Evolutionary conservation across 1,139 yeast species (phyloP).

Genomic region (Geotrichum phurueaensis): DNA sequence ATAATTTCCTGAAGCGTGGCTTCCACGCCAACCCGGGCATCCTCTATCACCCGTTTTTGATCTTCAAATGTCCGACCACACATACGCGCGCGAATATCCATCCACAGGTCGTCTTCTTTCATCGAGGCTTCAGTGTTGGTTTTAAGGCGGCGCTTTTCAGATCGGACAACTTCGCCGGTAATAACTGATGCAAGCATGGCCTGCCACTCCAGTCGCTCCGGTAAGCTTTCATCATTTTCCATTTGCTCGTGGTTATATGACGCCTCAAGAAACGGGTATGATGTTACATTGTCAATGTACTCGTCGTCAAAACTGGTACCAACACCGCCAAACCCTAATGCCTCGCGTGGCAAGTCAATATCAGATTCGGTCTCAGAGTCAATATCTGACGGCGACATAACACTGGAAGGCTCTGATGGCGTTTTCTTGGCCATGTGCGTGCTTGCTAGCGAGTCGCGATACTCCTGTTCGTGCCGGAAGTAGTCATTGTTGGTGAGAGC

Average conservation of each 20-base stretch:
- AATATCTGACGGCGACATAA: conserved; percentile 3
- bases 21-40: conserved; percentile 69
- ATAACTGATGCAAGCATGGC: conserved; percentile 83
- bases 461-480: neutral
- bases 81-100: conserved; percentile 71
- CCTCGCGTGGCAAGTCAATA: conserved; percentile 23
- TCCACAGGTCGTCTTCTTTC: conserved; percentile 67
- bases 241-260: conserved; percentile 8
- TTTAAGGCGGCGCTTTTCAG: conserved; percentile 81
- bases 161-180: conserved; percentile 88
- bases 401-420: neutral
- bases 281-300: conserved; percentile 30
- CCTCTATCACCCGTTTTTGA: conserved; percentile 64
- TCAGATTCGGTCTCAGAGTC: conserved; percentile 26
- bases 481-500: neutral
- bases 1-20: conserved; percentile 62
- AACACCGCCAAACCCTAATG: conserved; percentile 30
- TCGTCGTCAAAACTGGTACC: conserved; percentile 35
- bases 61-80: conserved; percentile 78
- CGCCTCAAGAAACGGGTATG: conserved; percentile 20
- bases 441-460: neutral
- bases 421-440: neutral
- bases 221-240: conserved; percentile 44
- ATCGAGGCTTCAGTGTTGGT: conserved; percentile 29
- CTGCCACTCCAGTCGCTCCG: conserved; percentile 92